Percentiles rank a stretch among this genome's conserved stretches.
These are phyloP conservation scores for Malassezia nana DNA, from an alignment of 1,284 basidiomycete species.

Conservation along the genomic window DNA sequence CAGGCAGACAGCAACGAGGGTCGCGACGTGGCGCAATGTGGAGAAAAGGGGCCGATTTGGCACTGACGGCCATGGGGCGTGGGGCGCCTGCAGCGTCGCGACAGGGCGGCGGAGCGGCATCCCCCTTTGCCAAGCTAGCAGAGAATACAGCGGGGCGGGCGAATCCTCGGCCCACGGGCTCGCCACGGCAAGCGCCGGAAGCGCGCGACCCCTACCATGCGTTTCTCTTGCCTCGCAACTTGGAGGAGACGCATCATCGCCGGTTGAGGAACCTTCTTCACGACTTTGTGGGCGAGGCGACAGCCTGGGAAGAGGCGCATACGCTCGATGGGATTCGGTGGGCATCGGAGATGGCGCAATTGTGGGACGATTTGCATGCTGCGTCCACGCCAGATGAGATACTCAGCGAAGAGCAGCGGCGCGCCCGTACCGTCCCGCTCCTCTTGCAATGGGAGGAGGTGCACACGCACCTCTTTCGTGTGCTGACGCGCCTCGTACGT, in stretches of 20 bases:
- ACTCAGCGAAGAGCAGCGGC: constrained; percentile 13
- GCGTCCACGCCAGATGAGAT: background rate
- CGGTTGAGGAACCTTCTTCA: constrained; percentile 24
- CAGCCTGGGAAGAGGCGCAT: constrained; percentile 34
- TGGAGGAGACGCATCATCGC: constrained; percentile 36
- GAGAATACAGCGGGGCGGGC: constrained; percentile 3
- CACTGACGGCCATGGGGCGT: constrained; percentile 5
- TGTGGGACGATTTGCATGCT: constrained; percentile 27
- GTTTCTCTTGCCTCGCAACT: constrained; percentile 24
- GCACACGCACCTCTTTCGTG: constrained; percentile 3
- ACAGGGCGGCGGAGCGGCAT: constrained; percentile 1
- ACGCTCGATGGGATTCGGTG: constrained; percentile 36
- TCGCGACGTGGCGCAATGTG: background rate
- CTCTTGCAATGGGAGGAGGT: constrained; percentile 13
- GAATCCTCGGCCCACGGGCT: background rate
- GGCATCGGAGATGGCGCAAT: constrained; percentile 27
- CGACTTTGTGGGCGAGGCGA: constrained; percentile 24
- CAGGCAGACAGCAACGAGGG: background rate
- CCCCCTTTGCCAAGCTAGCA: constrained; percentile 26
- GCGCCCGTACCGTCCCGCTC: constrained; percentile 3
- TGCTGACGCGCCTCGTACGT: constrained; percentile 26
- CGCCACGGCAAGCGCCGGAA: background rate
- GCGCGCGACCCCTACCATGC: constrained; percentile 13
- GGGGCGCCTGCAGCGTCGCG: constrained; percentile 5
- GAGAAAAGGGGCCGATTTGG: background rate